Base-by-base conservation (phyloP, 164 flowering plant genomes). In the Magnolia officinalis region DNA sequence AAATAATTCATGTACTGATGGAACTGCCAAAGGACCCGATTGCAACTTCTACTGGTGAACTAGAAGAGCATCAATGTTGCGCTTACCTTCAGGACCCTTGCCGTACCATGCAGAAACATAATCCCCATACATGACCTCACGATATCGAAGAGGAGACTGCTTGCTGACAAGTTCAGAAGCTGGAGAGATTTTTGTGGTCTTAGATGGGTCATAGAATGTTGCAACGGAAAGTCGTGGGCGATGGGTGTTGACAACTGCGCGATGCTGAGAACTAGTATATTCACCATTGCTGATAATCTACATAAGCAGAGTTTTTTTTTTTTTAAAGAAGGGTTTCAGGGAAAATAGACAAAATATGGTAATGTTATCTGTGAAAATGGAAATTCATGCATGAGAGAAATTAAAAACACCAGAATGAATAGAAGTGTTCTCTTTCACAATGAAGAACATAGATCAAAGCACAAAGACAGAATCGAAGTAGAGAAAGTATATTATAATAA, bases 181-280 rank as follows among this genome's bases (percentile, higher is more conserved):
- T 23, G 99, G 96, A 21, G 80, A 80, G 74, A 94, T 87, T 49
- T 76, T 86, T 68, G 49, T 84, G 0, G 88, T 72, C 87, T 90
- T 96, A 14, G 94, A 81, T 8, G 99, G 99, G 75, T 96, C 99
- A 78, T 94, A 96, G 77, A 96, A 96, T 50, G 98, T 87, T 11
- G 98, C 93, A 69, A 96, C 90, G 21, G 99, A 96, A 31, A 96
- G 88, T 14, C 99, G 84, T 3, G 93, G 84, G 13, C 70, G 84
- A 69, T 74, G 76, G 21, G 87, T 69, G 81, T 96, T 96, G 14
- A 94, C 92, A 8, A 94, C 70, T 13, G 93, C 99, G 11, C 98
- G 86, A 83, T 96, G 99, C 58, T 24, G 31, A 31, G 89, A 80
- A 75, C 99, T 96, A 77, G 52, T 84, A 70, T 89, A 96, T 69